Percentiles rank a stretch among this genome's conserved stretches.
Evolutionary conservation across 164 flowering plant genomes (phyloP).

Genomic region (Akebia trifoliata): DNA sequence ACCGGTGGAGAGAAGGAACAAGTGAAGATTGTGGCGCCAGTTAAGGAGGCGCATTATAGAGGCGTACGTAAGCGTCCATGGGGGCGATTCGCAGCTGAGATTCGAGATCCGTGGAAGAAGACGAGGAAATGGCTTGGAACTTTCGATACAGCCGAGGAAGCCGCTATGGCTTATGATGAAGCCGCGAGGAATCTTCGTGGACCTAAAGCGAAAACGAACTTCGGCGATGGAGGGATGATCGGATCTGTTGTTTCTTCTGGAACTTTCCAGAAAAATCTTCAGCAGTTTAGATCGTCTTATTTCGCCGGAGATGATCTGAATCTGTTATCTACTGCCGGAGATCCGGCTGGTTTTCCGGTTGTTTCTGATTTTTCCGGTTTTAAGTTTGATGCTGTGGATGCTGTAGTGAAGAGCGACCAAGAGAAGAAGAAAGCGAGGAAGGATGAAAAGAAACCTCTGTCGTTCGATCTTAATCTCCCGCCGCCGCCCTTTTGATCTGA

Average conservation of each 20-base stretch:
- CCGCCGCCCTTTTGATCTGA: conserved; percentile 39
- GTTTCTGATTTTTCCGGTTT: conserved; percentile 29
- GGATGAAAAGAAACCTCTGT: conserved; percentile 38
- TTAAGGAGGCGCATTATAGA: conserved; percentile 33
- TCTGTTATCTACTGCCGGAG: conserved; percentile 1
- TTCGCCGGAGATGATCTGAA: conserved; percentile 12
- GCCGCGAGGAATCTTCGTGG: conserved; percentile 46
- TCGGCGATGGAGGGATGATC: conserved; percentile 18
- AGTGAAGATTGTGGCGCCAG: not conserved
- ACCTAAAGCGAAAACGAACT: conserved; percentile 53
- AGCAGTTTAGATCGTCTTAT: conserved; percentile 12
- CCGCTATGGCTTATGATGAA: conserved; percentile 47
- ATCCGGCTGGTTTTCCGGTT: not conserved
- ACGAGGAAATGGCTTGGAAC: conserved; percentile 54
- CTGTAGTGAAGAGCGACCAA: conserved; percentile 22
- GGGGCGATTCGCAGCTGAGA: conserved; percentile 57
- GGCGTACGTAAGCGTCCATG: conserved; percentile 52
- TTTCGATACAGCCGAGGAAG: conserved; percentile 48
- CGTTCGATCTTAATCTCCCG: conserved; percentile 50
- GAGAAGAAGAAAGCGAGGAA: conserved; percentile 17
- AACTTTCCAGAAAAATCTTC: conserved; percentile 6
- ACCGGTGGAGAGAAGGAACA: conserved; percentile 1
- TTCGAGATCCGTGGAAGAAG: conserved; percentile 55
- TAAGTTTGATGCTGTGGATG: conserved; percentile 29
- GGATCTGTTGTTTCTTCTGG: not conserved